Evolutionary conservation across 2,329 filamentous ascomycete genomes (phyloP), one percentile per base, ranked within the genome.

Genomic region (Myotisia sp.): DNA sequence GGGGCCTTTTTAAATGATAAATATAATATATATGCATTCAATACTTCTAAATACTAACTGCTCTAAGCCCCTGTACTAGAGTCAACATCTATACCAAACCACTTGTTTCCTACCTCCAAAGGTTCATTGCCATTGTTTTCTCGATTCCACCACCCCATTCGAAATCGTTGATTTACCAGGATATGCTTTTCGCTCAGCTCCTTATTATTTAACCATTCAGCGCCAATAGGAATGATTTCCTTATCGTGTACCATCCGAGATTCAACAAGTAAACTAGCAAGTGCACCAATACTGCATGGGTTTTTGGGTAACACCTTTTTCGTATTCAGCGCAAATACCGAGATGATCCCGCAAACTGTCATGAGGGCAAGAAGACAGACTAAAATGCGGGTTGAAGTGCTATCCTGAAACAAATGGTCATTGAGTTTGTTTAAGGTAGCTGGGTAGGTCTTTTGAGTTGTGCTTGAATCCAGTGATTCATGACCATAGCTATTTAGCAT

Each of bases 281-380:
- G 27, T 4, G 44, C 42, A 5, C 36, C 44, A 20, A 46, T 39
- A 24, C 38, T 44, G 17, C 30, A 38, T 14, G 43, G 43, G 21
- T 44, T 44, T 29, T 42, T 40, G 1, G 43, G 42, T 12, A 45
- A 19, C 3, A 45, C 32, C 4, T 33, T 4, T 20, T 32, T 36
- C 6, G 37, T 39, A 17, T 36, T 17, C 27, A 39, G 28, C 8
- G 38, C 9, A n/a, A 26, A 19, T 9, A 26, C 18, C 20, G 26
- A 13, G 7, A 39, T 27, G 2, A 18, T 13, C 7, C 34, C 34
- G 21, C 35, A 37, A 23, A 38, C 16, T 5, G 33, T 14, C 26
- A 39, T 39, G 14, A 17, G 16, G 3, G 35, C 37, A 10, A 39
- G 34, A 9, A 39, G 14, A 6, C 14, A 26, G n/a, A 23, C 12